phyloP scores from a whole-genome alignment of 805 yeast genomes.

The Yamadazyma philogaea region DNA sequence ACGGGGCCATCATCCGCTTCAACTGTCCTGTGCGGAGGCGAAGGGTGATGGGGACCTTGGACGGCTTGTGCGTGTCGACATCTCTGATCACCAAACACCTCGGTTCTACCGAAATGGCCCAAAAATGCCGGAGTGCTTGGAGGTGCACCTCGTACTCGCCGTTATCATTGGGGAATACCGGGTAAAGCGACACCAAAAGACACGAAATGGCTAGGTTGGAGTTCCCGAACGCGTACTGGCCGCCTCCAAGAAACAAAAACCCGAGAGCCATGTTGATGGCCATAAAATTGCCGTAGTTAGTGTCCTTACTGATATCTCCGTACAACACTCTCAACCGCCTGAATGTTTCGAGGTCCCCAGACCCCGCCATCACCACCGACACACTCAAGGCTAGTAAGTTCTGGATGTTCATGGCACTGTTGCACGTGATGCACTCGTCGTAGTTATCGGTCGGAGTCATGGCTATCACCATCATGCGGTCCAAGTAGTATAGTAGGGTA shows the following conservation, averaged over 20 bases:
- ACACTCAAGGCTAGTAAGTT: slow-evolving; percentile 60
- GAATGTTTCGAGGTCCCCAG: slow-evolving; percentile 80
- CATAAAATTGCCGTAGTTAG: slow-evolving; percentile 68
- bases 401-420: slow-evolving; percentile 53
- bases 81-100: slow-evolving; percentile 79
- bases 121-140: slow-evolving; percentile 84
- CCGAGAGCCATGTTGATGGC: slow-evolving; percentile 83
- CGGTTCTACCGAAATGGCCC: slow-evolving; percentile 81
- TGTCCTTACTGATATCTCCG: slow-evolving; percentile 47
- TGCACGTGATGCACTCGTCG: slow-evolving; percentile 56
- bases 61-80: slow-evolving; percentile 55
- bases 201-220: slow-evolving; percentile 65
- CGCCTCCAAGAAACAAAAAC: slow-evolving; percentile 84
- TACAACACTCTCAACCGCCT: slow-evolving; percentile 70
- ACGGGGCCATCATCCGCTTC: slow-evolving; percentile 51
- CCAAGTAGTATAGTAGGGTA: slow-evolving; percentile 54
- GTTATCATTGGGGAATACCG: slow-evolving; percentile 54
- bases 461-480: slow-evolving; percentile 45
- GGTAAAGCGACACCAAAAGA: slow-evolving; percentile 73
- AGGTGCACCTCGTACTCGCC: slow-evolving; percentile 56
- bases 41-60: slow-evolving; percentile 44
- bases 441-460: slow-evolving; percentile 43
- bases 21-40: slow-evolving; percentile 36
- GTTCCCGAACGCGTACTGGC: slow-evolving; percentile 75
- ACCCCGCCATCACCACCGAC: slow-evolving; percentile 82